Conservation (phyloP, 345 rosid genomes). For the Reutealis trisperma region DNA sequence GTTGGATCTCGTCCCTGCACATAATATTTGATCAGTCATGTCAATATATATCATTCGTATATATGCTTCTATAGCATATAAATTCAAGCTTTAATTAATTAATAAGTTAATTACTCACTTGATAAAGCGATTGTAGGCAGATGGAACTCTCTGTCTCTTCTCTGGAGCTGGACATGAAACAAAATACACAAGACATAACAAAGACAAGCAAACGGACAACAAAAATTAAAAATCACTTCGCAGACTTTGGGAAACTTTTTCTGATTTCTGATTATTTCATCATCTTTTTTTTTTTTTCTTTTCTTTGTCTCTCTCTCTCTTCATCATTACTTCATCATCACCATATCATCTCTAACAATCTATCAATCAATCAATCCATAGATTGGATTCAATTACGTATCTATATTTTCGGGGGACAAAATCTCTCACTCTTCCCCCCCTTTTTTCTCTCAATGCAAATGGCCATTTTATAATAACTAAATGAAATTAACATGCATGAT, state of each 20-base stretch:
- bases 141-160: slow-evolving; percentile 99
- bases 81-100: not conserved
- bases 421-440: no score
- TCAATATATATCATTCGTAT: slow-evolving; percentile 10
- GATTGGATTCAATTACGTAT: not conserved
- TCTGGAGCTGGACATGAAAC: slow-evolving; percentile 82
- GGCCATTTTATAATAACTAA: not conserved
- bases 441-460: not conserved
- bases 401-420: no score
- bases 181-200: slow-evolving; percentile 42
- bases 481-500: slow-evolving; percentile 11
- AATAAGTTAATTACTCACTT: slow-evolving; percentile 52
- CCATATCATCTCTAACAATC: slow-evolving; percentile 24
- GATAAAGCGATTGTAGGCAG: slow-evolving; percentile 99
- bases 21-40: not conserved
- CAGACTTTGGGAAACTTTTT: slow-evolving; percentile 29
- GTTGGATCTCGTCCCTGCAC: slow-evolving; percentile 97
- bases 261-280: slow-evolving; percentile 4
- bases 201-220: slow-evolving; percentile 49
- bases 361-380: slow-evolving; percentile 32
- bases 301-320: slow-evolving; percentile 36
- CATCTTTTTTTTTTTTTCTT: slow-evolving; percentile 14
- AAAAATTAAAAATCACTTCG: slow-evolving; percentile 42
- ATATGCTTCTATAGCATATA: no score
- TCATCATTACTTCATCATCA: slow-evolving; percentile 65